A percentile compares a stretch with the other conserved stretches of the same genome.
These are phyloP conservation scores for Ophiostoma populinum DNA, from an alignment of 2,329 filamentous ascomycete species.

Conservation along the genomic window DNA sequence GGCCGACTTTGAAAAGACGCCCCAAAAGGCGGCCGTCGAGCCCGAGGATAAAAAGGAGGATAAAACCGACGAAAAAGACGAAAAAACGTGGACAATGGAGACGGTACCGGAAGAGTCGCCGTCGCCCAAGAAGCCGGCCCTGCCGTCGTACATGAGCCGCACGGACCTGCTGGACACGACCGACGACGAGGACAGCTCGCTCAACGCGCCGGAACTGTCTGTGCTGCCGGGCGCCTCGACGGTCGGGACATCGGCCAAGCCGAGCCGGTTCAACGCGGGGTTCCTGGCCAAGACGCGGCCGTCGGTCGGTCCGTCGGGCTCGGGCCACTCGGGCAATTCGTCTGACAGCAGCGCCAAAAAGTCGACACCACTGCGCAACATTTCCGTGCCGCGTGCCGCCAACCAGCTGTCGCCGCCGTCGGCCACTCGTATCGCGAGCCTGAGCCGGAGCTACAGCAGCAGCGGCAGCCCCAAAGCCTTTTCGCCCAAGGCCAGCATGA, in stretches of 20 bases:
- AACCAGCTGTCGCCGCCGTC: conserved; percentile 32
- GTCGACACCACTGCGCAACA: conserved; percentile 28
- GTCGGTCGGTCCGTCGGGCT: conserved; percentile 15
- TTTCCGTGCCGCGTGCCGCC: conserved; percentile 30
- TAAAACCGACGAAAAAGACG: background rate
- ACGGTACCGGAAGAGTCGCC: conserved; percentile 4
- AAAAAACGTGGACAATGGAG: conserved; percentile 4
- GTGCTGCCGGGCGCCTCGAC: conserved; percentile 13
- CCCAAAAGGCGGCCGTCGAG: conserved; percentile 34
- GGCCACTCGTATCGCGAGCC: conserved; percentile 15
- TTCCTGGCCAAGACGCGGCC: conserved; percentile 48
- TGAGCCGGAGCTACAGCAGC: conserved; percentile 8
- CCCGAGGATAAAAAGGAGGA: background rate
- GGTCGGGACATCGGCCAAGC: conserved; percentile 25
- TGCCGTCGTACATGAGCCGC: conserved; percentile 7
- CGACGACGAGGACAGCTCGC: conserved; percentile 6
- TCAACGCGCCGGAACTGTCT: conserved; percentile 23
- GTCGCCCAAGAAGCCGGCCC: conserved; percentile 16
- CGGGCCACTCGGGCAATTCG: background rate
- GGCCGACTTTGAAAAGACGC: conserved; percentile 84
- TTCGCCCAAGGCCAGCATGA: background rate
- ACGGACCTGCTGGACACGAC: conserved; percentile 6
- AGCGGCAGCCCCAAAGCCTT: conserved; percentile 15
- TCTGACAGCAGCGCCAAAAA: conserved; percentile 5
- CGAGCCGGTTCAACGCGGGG: conserved; percentile 71